Conservation (phyloP, 768 basidiomycete genomes). For the Russula abietina region DNA sequence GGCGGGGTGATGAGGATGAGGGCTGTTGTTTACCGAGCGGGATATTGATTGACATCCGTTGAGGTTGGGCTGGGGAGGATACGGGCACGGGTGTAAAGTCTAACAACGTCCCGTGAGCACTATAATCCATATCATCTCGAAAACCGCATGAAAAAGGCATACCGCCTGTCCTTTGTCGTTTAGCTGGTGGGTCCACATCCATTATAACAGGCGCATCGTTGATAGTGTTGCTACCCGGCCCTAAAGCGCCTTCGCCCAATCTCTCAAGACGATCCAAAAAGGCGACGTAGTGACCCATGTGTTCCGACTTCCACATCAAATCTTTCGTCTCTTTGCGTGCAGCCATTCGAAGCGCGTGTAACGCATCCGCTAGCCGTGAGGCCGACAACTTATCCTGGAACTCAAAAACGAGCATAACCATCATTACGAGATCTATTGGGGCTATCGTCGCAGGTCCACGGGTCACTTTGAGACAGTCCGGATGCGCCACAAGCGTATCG, state of each 20-base stretch:
- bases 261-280: slow-evolving; percentile 13
- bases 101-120: not conserved
- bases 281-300: slow-evolving; percentile 11
- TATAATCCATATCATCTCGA: not conserved
- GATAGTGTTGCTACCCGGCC: not conserved
- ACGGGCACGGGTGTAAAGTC: not conserved
- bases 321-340: slow-evolving; percentile 19
- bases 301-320: slow-evolving; percentile 21
- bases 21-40: not conserved
- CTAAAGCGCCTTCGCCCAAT: slow-evolving; percentile 5
- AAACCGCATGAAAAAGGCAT: not conserved
- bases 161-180: slow-evolving; percentile 13
- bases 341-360: slow-evolving; percentile 13
- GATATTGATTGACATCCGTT: not conserved
- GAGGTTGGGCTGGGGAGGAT: not conserved
- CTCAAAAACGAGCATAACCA: slow-evolving; percentile 19
- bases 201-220: not conserved
- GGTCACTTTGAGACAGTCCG: slow-evolving; percentile 15
- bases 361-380: slow-evolving; percentile 11
- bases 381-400: slow-evolving; percentile 8
- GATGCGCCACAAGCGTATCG: slow-evolving; percentile 12
- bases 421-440: slow-evolving; percentile 24
- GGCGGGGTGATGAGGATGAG: not conserved
- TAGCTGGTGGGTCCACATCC: slow-evolving; percentile 16
- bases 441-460: slow-evolving; percentile 22